A percentile compares a stretch with the other conserved stretches of the same genome.
phyloP scores from a whole-genome alignment of 2,329 filamentous ascomycete species.

The Tolypocladium tropicale region DNA sequence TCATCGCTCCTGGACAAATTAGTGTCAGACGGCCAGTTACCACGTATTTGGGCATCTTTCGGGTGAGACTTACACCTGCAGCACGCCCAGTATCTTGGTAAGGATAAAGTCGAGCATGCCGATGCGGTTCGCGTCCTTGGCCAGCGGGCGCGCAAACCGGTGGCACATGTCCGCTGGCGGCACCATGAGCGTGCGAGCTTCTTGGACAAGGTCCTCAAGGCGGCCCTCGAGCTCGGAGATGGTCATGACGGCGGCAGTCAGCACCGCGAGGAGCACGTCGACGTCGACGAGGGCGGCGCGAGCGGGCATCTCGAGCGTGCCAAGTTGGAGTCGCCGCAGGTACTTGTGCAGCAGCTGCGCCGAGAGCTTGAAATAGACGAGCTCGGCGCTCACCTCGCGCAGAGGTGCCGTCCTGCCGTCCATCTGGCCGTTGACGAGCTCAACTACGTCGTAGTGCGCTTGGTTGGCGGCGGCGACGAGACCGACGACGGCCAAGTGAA shows the following conservation, averaged over 20 bases:
- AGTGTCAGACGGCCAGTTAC: not conserved
- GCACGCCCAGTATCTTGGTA: conserved; percentile 7
- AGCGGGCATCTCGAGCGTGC: not conserved
- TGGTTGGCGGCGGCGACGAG: conserved; percentile 9
- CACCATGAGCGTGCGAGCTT: not conserved
- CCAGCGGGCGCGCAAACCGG: not conserved
- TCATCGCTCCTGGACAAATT: conserved; percentile 2
- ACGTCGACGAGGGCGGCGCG: conserved; percentile 7
- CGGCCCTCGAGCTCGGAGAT: conserved; percentile 7
- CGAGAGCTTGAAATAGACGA: conserved; percentile 6
- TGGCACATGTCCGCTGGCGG: conserved; percentile 2
- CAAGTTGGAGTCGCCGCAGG: conserved; percentile 6
- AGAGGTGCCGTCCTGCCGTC: conserved; percentile 1
- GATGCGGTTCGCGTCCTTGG: conserved; percentile 6
- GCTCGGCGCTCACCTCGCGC: not conserved
- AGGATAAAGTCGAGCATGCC: conserved; percentile 5
- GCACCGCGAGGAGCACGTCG: conserved; percentile 7
- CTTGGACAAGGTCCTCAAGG: conserved; percentile 2
- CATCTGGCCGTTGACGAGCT: conserved; percentile 2
- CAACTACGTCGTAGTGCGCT: conserved; percentile 2
- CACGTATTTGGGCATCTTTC: not conserved
- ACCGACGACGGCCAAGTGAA: conserved; percentile 5
- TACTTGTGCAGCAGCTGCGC: conserved; percentile 8
- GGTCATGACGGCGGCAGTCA: conserved; percentile 7
- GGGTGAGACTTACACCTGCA: conserved; percentile 6